These are phyloP conservation scores for Thelephora terrestris DNA, from an alignment of 1,284 basidiomycete species.

Conservation along the genomic window DNA sequence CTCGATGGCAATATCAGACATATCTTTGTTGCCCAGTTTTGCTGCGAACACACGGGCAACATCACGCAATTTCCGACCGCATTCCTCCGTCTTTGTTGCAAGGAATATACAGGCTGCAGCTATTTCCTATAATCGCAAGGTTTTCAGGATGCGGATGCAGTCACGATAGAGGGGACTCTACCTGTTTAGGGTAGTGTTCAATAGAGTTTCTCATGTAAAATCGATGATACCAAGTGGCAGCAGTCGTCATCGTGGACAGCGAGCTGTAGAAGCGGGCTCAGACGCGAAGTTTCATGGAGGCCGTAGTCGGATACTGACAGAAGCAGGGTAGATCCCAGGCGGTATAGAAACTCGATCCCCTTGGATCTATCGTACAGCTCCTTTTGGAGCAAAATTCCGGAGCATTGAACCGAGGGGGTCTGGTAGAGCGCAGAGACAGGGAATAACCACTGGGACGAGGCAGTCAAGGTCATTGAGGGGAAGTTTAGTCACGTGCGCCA, in stretches of 20 bases:
- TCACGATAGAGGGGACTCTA: conserved; percentile 16
- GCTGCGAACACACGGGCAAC: conserved; percentile 71
- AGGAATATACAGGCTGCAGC: conserved; percentile 87
- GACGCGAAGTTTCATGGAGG: conserved; percentile 2
- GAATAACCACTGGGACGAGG: conserved; percentile 59
- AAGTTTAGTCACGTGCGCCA: neutral
- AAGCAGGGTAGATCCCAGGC: conserved; percentile 61
- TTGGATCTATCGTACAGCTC: conserved; percentile 68
- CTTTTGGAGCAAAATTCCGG: conserved; percentile 44
- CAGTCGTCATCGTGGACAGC: conserved; percentile 70
- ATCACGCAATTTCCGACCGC: conserved; percentile 76
- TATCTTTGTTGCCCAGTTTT: conserved; percentile 50
- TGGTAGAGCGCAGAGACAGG: conserved; percentile 42
- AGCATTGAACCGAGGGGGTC: conserved; percentile 42
- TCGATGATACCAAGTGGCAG: conserved; percentile 85
- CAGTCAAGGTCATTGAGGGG: conserved; percentile 2
- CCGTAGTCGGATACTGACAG: conserved; percentile 40
- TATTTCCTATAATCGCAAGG: conserved; percentile 59
- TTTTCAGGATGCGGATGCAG: neutral
- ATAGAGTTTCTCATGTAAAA: conserved; percentile 93
- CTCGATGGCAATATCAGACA: conserved; percentile 45
- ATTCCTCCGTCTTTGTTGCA: conserved; percentile 87
- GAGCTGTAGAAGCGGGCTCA: conserved; percentile 35
- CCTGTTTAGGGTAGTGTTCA: conserved; percentile 74
- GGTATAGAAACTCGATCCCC: conserved; percentile 74